Conservation (phyloP, 179 eudicot genomes). For the Patellifolia procumbens region DNA sequence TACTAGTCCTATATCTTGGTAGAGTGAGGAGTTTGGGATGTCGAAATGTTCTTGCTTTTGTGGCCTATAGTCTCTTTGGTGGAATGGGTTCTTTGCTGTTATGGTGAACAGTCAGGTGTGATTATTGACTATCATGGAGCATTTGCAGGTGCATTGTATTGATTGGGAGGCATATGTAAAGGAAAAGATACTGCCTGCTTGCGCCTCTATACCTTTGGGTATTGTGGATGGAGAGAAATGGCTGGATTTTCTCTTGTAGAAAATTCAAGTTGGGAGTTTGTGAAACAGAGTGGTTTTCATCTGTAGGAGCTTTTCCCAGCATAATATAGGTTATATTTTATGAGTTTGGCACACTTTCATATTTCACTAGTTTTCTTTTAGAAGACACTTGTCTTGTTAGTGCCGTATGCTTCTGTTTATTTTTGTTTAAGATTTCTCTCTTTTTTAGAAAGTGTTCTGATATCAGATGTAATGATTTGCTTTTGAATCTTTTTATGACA, state of each 20-base stretch:
- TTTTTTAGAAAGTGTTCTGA: background rate
- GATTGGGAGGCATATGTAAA: background rate
- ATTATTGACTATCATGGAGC: background rate
- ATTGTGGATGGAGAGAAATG: background rate
- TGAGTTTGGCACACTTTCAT: background rate
- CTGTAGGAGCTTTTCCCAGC: background rate
- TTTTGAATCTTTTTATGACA: constrained; percentile 46
- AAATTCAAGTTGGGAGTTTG: background rate
- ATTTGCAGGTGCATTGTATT: background rate
- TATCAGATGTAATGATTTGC: constrained; percentile 29
- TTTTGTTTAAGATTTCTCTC: background rate
- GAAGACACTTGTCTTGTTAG: background rate
- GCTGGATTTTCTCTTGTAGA: background rate
- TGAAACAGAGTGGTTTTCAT: background rate
- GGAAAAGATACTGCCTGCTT: background rate
- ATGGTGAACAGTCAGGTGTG: background rate
- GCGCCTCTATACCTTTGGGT: background rate
- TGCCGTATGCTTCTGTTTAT: background rate
- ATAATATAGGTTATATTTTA: background rate
- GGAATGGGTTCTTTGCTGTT: background rate
- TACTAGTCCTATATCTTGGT: too few relatives aligned
- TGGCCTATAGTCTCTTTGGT: background rate
- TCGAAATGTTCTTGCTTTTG: background rate
- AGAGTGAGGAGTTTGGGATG: too few relatives aligned
- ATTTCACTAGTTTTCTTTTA: background rate